Base-by-base conservation (phyloP, 2,329 filamentous ascomycete genomes). In the Stenocarpella maydis region DNA sequence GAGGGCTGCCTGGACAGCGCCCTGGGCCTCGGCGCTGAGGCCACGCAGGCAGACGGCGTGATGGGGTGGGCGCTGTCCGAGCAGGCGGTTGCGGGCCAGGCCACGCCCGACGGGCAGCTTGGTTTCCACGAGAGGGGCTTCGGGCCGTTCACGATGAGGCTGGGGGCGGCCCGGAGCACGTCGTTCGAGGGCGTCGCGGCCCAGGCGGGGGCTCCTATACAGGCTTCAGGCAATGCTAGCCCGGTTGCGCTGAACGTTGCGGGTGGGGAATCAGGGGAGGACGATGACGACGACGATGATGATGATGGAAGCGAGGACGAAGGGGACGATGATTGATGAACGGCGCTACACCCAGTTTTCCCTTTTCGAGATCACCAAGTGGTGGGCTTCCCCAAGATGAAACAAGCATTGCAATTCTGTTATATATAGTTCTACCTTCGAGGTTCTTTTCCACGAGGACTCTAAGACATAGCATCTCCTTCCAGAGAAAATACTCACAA, bases 41-140 rank as follows among this genome's bases (percentile, higher is more conserved):
- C 41, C 2, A 61, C 58, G 0, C 19, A 28, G 0, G 41, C 58
- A 3, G 58, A 61, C n/a, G 58, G 58, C 2, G 58, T 61, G n/a
- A 61, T 61, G 58, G 58, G 58, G 9, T 61, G 58, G 58, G 58
- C 58, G 3, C 19, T 61, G 28, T 61, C 58, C 24, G 58, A 61
- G 28, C 58, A 61, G 5, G 28, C 58, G 3, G 41, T 61, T 3
- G 19, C 41, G 17, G 28, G 24, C 28, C 41, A 15, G 15, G 14
- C 7, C 26, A 47, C 58, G 26, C 58, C 58, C 12, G 58, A 61
- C 2, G 58, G 6, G 21, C 58, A 61, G 3, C 41, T 61, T 47
- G 58, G 58, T 1, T 61, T 61, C 58, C 58, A 61, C 19, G 58
- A 61, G 19, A 34, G 41, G 15, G 58, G 58, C 7, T 61, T 61